These are phyloP conservation scores for Mycena sanguinolenta DNA, from an alignment of 768 basidiomycete genomes.

Conservation along the genomic window DNA sequence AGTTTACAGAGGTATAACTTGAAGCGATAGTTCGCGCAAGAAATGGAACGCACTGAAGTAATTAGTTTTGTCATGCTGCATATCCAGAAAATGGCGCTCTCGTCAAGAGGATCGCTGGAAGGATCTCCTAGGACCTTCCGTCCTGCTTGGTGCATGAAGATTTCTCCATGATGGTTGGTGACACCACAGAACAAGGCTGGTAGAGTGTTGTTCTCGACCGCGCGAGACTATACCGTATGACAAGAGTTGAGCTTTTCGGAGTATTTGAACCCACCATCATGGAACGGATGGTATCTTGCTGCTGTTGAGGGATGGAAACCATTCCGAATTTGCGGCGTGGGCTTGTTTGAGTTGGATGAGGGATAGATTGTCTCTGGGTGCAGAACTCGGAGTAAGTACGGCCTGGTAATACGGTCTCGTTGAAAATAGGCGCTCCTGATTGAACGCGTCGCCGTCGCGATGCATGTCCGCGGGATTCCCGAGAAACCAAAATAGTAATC, in stretches of 20 bases:
- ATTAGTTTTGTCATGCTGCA: conserved; percentile 54
- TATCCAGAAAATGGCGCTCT: conserved; percentile 51
- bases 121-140: conserved; percentile 41
- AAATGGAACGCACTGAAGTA: conserved; percentile 46
- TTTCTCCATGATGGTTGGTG: conserved; percentile 19
- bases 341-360: too few species aligned
- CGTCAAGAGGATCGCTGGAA: conserved; percentile 39
- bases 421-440: too few species aligned
- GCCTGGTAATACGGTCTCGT: too few species aligned
- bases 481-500: too few species aligned
- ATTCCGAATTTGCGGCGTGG: conserved; percentile 4
- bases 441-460: too few species aligned
- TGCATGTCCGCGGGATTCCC: too few species aligned
- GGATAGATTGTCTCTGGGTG: too few species aligned
- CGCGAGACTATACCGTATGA: conserved; percentile 11
- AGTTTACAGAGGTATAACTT: background rate
- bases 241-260: background rate
- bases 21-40: background rate
- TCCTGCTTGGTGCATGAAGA: conserved; percentile 27
- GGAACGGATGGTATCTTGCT: conserved; percentile 23
- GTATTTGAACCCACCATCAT: too few species aligned
- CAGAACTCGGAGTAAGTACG: too few species aligned
- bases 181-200: conserved; percentile 27
- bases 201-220: conserved; percentile 19
- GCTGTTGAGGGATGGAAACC: conserved; percentile 17